These are phyloP conservation scores for Phytophthora parvispora DNA, from an alignment of 352 stramenopile genomes.

Conservation along the genomic window DNA sequence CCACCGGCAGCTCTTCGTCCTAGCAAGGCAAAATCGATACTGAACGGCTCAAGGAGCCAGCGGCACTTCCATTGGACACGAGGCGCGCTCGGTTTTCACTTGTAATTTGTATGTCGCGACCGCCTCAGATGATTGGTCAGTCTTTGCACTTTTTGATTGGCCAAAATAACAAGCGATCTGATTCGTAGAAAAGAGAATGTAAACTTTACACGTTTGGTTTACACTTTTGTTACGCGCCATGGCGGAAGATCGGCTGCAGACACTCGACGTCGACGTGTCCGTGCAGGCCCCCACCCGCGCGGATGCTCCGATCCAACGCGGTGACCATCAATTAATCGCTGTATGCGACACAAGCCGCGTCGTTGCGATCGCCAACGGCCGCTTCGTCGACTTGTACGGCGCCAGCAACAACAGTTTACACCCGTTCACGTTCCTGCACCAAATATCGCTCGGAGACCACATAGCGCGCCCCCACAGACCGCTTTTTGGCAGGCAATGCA, in stretches of 20 bases:
- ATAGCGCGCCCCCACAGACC: neutral
- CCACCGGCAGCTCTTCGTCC: no score
- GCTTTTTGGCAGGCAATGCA: neutral
- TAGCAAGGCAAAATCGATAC: slow-evolving; percentile 19
- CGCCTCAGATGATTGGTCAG: slow-evolving; percentile 16
- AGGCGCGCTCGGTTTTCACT: slow-evolving; percentile 1
- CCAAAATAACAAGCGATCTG: neutral
- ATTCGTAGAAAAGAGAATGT: neutral
- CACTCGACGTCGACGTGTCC: slow-evolving; percentile 27
- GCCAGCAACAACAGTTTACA: slow-evolving; percentile 17
- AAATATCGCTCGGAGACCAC: slow-evolving; percentile 55
- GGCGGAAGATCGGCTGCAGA: slow-evolving; percentile 28
- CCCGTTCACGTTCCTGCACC: slow-evolving; percentile 42
- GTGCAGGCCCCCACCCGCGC: slow-evolving; percentile 12
- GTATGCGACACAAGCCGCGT: slow-evolving; percentile 45
- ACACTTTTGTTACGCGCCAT: slow-evolving; percentile 3
- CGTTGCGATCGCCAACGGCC: slow-evolving; percentile 54
- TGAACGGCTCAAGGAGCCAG: slow-evolving; percentile 8
- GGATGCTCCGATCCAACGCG: neutral
- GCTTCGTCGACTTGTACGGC: slow-evolving; percentile 62
- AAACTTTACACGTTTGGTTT: neutral
- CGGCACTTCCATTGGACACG: neutral
- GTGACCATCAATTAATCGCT: slow-evolving; percentile 40
- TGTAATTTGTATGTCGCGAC: slow-evolving; percentile 9
- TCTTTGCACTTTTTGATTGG: slow-evolving; percentile 10